phyloP scores from a whole-genome alignment of 306 rosid genomes.

The Arachis stenosperma region DNA sequence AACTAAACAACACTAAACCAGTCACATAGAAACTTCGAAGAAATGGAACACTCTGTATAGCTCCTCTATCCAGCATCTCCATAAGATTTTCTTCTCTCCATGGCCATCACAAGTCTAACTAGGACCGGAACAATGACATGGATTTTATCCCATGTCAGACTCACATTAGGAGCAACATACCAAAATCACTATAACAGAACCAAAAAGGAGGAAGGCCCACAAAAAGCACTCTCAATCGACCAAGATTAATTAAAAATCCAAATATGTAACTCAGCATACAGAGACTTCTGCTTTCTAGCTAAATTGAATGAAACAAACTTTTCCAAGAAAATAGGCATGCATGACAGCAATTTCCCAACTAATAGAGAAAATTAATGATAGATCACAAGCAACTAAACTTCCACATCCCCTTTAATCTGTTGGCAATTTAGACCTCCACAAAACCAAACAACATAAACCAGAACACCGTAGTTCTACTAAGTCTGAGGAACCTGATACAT shows the following conservation, averaged over 20 bases:
- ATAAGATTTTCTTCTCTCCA: neutral
- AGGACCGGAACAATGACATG: neutral
- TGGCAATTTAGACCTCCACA: neutral
- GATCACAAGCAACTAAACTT: neutral
- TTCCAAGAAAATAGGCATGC: neutral
- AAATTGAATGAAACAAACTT: neutral
- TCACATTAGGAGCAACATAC: neutral
- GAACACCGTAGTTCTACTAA: neutral
- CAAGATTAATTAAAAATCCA: neutral
- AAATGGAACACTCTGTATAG: neutral
- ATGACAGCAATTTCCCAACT: neutral
- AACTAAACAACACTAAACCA: neutral
- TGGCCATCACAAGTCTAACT: neutral
- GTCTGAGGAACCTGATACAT: neutral
- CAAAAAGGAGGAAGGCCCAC: neutral
- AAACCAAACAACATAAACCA: neutral
- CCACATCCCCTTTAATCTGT: conserved; percentile 5
- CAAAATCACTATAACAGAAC: conserved; percentile 6
- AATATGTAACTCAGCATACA: neutral
- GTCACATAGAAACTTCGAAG: neutral
- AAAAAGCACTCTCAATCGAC: neutral
- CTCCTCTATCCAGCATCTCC: conserved; percentile 18
- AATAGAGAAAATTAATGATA: neutral
- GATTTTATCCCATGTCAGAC: neutral
- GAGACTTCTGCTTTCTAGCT: neutral